These are phyloP conservation scores for Peterozyma xylosa DNA, from an alignment of 805 yeast genomes.

Conservation along the genomic window DNA sequence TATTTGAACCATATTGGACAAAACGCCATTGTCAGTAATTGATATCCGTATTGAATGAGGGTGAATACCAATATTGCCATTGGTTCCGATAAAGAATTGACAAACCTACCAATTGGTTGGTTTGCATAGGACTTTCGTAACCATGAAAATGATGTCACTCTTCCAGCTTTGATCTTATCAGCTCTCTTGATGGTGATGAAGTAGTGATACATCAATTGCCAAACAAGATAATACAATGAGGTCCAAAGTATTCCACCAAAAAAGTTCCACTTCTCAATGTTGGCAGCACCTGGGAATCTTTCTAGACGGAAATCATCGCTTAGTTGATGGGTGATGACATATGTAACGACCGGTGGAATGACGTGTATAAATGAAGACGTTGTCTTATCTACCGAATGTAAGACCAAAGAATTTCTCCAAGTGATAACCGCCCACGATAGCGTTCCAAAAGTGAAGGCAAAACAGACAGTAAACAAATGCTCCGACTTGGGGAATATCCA, in stretches of 20 bases:
- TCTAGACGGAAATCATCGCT: slow-evolving; percentile 34
- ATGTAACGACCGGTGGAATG: slow-evolving; percentile 83
- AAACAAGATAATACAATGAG: slow-evolving; percentile 70
- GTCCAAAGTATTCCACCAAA: slow-evolving; percentile 69
- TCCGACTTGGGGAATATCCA: slow-evolving; percentile 79
- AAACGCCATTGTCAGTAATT: slow-evolving; percentile 75
- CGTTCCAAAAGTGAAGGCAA: slow-evolving; percentile 84
- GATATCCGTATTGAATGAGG: slow-evolving; percentile 79
- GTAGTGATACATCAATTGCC: slow-evolving; percentile 90
- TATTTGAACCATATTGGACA: slow-evolving; percentile 85
- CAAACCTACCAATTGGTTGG: slow-evolving; percentile 62
- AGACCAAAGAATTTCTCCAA: slow-evolving; percentile 90
- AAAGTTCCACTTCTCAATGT: slow-evolving; percentile 64
- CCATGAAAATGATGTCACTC: slow-evolving; percentile 82
- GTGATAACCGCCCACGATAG: slow-evolving; percentile 89
- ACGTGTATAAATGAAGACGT: slow-evolving; percentile 88
- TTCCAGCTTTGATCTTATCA: slow-evolving; percentile 77
- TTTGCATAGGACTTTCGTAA: slow-evolving; percentile 65
- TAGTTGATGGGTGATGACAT: slow-evolving; percentile 79
- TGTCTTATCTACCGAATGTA: slow-evolving; percentile 87
- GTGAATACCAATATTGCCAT: slow-evolving; percentile 87
- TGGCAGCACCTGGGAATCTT: slow-evolving; percentile 78
- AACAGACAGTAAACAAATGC: slow-evolving; percentile 72
- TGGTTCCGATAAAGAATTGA: slow-evolving; percentile 75
- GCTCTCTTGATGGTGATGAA: slow-evolving; percentile 79